Conservation (phyloP, 2,329 filamentous ascomycete genomes). For the Pseudodiploospora longispora region DNA sequence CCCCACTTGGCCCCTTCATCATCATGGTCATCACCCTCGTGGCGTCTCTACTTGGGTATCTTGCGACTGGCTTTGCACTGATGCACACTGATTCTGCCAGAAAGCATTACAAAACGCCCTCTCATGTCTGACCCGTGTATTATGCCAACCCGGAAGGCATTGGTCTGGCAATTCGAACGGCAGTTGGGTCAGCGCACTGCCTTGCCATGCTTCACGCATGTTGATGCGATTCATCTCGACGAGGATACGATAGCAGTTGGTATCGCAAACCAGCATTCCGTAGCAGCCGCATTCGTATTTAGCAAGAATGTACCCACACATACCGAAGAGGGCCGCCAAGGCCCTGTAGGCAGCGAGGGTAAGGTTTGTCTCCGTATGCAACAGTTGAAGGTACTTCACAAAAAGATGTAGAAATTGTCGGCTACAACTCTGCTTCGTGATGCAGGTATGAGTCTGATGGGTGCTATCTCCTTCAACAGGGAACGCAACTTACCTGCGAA, state of each 20-base stretch:
- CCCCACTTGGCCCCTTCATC: background rate
- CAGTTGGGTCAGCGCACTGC: slow-evolving; percentile 12
- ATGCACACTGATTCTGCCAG: slow-evolving; percentile 4
- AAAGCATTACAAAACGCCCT: slow-evolving; percentile 6
- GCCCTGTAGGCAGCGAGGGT: too few species aligned
- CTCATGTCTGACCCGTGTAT: slow-evolving; percentile 2
- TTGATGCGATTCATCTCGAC: slow-evolving; percentile 21
- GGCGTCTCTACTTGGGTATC: background rate
- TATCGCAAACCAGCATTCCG: slow-evolving; percentile 15
- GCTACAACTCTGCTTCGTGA: too few species aligned
- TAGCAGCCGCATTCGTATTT: slow-evolving; percentile 20
- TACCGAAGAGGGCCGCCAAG: slow-evolving; percentile 1
- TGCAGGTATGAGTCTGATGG: too few species aligned
- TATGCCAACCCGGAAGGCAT: slow-evolving; percentile 18
- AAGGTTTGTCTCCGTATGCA: too few species aligned
- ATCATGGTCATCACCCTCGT: background rate
- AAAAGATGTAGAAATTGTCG: too few species aligned
- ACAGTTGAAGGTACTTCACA: too few species aligned
- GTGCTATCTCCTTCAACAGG: too few species aligned
- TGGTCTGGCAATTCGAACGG: slow-evolving; percentile 17
- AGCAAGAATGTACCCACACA: slow-evolving; percentile 22
- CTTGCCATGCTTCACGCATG: slow-evolving; percentile 16
- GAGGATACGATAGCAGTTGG: slow-evolving; percentile 15
- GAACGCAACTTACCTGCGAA: too few species aligned
- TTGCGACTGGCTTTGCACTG: background rate